Percentiles rank a stretch among this genome's conserved stretches.
These are phyloP conservation scores for Smittium mucronatum DNA, from an alignment of 371 early-diverging fungal genomes.

Conservation along the genomic window DNA sequence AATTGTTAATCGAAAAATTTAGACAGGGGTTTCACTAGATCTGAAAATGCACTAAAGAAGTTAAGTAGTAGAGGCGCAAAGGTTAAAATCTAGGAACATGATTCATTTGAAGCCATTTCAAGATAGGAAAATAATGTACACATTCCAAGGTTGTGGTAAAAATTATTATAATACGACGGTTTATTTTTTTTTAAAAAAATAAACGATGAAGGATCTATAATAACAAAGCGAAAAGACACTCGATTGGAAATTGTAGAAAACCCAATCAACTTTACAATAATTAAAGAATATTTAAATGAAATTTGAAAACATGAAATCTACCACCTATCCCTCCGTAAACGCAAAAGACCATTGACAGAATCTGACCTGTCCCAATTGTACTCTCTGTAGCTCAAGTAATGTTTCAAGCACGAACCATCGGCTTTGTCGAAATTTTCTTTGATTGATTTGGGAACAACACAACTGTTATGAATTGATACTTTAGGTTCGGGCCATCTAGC, in stretches of 20 bases:
- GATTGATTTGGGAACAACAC: constrained; percentile 17
- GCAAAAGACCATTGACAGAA: neutral
- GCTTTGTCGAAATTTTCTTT: neutral
- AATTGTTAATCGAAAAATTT: no score
- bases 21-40: no score
- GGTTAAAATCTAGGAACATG: no score
- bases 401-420: neutral
- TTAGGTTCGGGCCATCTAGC: constrained; percentile 45
- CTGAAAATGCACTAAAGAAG: no score
- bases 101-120: no score
- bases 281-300: neutral
- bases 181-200: neutral
- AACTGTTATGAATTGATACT: constrained; percentile 29
- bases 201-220: neutral
- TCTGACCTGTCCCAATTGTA: neutral
- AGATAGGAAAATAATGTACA: neutral
- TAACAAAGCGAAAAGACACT: neutral
- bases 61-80: no score
- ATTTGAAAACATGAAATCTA: neutral
- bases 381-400: neutral
- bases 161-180: neutral
- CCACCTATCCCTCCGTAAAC: neutral
- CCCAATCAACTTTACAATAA: neutral
- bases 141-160: neutral
- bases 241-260: neutral